These are phyloP conservation scores for Diaporthe sp. DNA, from an alignment of 2,329 filamentous ascomycete species.

Conservation along the genomic window DNA sequence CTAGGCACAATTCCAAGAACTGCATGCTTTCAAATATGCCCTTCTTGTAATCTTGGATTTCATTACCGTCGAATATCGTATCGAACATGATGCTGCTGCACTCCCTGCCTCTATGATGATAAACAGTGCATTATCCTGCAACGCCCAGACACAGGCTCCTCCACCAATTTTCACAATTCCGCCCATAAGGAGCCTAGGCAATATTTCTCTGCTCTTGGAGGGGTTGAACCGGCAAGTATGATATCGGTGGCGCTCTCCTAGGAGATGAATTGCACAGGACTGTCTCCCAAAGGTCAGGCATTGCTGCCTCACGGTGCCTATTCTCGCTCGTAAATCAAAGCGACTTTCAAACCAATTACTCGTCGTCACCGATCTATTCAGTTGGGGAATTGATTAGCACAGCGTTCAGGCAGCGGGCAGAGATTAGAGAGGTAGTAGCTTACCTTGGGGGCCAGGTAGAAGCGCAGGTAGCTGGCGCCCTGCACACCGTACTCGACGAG, in stretches of 20 bases:
- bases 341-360: constrained; percentile 44
- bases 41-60: constrained; percentile 23
- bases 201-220: constrained; percentile 15
- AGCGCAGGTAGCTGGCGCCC: constrained; percentile 90
- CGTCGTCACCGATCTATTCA: constrained; percentile 54
- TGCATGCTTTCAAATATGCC: background rate
- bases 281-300: background rate
- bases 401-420: background rate
- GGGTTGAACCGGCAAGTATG: background rate
- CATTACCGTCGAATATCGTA: constrained; percentile 37
- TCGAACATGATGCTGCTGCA: constrained; percentile 31
- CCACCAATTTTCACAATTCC: constrained; percentile 26
- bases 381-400: constrained; percentile 11
- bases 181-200: constrained; percentile 14
- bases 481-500: constrained; percentile 90
- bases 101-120: constrained; percentile 31
- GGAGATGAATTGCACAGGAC: constrained; percentile 16
- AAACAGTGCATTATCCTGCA: constrained; percentile 37
- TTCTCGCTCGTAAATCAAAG: constrained; percentile 27
- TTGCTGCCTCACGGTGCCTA: constrained; percentile 19
- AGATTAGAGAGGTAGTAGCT: constrained; percentile 43
- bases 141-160: constrained; percentile 17
- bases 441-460: constrained; percentile 99
- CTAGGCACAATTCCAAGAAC: background rate
- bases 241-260: background rate